Base-by-base conservation (phyloP, 2,329 filamentous ascomycete species). In the Colletotrichum acutatum region DNA sequence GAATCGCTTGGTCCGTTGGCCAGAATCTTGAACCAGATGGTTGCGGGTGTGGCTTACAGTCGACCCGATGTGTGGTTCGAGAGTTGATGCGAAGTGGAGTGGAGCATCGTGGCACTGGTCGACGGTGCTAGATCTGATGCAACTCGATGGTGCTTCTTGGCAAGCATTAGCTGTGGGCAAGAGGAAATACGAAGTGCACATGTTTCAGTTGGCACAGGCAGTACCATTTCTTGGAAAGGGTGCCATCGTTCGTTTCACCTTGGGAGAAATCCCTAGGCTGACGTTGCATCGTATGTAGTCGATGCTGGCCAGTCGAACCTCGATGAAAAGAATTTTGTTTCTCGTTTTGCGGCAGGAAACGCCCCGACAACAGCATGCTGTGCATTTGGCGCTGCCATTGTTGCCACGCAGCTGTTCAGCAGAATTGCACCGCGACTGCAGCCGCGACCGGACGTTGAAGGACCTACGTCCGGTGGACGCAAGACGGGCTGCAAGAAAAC, bases 111-210 rank as follows among this genome's bases (percentile, higher is more conserved):
- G 54, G 8, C 14, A 9, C 28, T 57, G 11, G 32, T 46, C 9
- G 30, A 22, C 14, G 46, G 42, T 61, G 16, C 62, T 70, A 66
- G 67, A 52, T 71, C 46, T n/a, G 22, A 71, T 26, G 60, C 57
- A 61, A 68, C 49, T 34, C 67, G 57, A 60, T 60, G 60, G 66
- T 66, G 56, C 34, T 42, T 71, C 71, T 73, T 73, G 71, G 71
- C 66, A 71, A 42, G 61, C 28, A 19, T 61, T 61, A 46, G 53
- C 58, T 19, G 32, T 14, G 34, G 37, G 32, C 24, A 54, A 34
- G 56, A 73, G 71, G 71, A 71, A 57, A 71, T 70, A 57, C 46
- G 56, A 65, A 65, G 66, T 61, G 37, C 22, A 56, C 53, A 16
- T 71, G 66, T 73, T 71, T 73, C 71, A 71, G 71, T 61, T 66